These are phyloP conservation scores for Acanthamoeba sp. DNA, from an alignment of 208 protist species.

Conservation along the genomic window DNA sequence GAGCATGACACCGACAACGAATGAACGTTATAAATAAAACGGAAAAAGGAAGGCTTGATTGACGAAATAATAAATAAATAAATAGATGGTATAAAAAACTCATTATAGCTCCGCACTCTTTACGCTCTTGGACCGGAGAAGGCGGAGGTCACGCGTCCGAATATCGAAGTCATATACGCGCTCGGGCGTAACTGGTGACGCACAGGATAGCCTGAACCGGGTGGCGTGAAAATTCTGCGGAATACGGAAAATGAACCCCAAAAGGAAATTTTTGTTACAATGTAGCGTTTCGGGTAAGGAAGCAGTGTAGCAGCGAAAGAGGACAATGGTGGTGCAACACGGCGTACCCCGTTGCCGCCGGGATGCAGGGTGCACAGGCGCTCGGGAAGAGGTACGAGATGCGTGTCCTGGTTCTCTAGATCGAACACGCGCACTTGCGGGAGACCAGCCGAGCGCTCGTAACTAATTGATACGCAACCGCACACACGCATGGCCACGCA, in stretches of 20 bases:
- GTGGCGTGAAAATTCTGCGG: neutral
- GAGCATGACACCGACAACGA: neutral
- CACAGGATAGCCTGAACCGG: neutral
- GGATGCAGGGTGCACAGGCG: neutral
- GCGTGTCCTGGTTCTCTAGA: neutral
- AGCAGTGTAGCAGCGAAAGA: too few species aligned
- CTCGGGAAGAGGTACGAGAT: neutral
- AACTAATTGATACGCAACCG: too few species aligned
- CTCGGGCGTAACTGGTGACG: neutral
- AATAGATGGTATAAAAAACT: too few species aligned
- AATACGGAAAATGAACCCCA: too few species aligned
- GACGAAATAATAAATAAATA: too few species aligned
- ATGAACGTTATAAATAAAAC: neutral
- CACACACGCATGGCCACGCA: too few species aligned
- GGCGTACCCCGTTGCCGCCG: slow-evolving; percentile 35
- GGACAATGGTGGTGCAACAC: too few species aligned
- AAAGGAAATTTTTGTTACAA: neutral
- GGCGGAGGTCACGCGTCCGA: neutral
- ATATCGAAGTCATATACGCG: slow-evolving; percentile 26
- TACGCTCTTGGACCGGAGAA: neutral
- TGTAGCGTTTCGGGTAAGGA: too few species aligned
- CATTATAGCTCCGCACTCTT: neutral
- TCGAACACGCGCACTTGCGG: slow-evolving; percentile 8
- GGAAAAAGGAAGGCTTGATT: neutral
- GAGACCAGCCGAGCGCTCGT: neutral